These are phyloP conservation scores for Pulveroboletus sp. DNA, from an alignment of 768 basidiomycete species.

Conservation along the genomic window DNA sequence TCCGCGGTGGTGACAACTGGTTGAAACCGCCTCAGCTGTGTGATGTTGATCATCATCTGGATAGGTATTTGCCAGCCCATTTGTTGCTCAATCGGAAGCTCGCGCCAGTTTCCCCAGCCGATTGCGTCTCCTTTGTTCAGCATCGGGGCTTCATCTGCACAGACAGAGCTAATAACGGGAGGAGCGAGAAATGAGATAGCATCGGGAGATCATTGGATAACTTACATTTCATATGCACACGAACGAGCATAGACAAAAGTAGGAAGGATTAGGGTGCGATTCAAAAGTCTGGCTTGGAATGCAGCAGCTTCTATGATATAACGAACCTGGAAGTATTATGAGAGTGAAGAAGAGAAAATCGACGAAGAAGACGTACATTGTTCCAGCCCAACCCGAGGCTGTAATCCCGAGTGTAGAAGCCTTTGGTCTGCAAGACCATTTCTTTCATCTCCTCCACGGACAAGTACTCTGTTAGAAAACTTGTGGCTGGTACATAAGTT, in stretches of 20 bases:
- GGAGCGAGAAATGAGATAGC: background rate
- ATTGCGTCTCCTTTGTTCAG: conserved; percentile 39
- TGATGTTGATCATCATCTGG: conserved; percentile 37
- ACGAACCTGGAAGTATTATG: conserved; percentile 30
- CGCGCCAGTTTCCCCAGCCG: conserved; percentile 36
- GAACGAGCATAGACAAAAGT: conserved; percentile 41
- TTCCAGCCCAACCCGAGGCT: conserved; percentile 46
- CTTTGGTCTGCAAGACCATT: conserved; percentile 36
- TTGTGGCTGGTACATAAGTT: background rate
- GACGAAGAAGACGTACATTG: conserved; percentile 27
- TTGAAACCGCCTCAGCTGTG: conserved; percentile 33
- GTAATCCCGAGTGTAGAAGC: conserved; percentile 39
- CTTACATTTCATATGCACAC: conserved; percentile 38
- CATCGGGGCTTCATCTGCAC: conserved; percentile 38
- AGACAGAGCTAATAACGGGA: conserved; percentile 25
- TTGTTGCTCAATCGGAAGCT: conserved; percentile 31
- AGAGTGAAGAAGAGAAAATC: background rate
- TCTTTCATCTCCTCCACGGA: conserved; percentile 29
- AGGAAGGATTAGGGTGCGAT: conserved; percentile 39
- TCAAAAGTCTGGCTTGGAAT: conserved; percentile 36
- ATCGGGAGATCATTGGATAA: background rate
- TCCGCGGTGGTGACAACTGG: conserved; percentile 35
- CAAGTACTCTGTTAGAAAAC: conserved; percentile 14
- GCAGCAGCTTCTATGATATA: conserved; percentile 42
- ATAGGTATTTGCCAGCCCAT: conserved; percentile 32